phyloP scores from a whole-genome alignment of 78 protist species.

The Dictyostelium intermedium region DNA sequence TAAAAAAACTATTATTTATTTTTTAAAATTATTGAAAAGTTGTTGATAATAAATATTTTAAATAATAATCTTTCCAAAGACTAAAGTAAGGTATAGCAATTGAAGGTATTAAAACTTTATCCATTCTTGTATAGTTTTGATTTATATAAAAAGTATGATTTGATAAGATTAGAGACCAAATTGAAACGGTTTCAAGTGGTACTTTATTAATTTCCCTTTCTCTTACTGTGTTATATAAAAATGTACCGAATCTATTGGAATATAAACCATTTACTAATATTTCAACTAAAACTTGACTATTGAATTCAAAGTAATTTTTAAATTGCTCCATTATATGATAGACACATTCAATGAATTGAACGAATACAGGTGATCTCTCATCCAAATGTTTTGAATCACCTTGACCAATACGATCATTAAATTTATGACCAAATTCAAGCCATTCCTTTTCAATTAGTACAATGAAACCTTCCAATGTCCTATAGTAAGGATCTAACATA shows the following conservation, averaged over 20 bases:
- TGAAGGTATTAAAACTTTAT: conserved; percentile 1
- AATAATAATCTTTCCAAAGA: conserved; percentile 8
- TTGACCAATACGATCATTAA: conserved; percentile 57
- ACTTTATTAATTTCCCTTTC: conserved; percentile 56
- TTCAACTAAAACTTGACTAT: conserved; percentile 51
- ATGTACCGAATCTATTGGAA: conserved; percentile 85
- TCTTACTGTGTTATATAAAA: conserved; percentile 55
- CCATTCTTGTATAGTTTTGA: neutral
- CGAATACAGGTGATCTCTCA: conserved; percentile 91
- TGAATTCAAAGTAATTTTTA: conserved; percentile 94
- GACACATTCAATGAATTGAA: conserved; percentile 93
- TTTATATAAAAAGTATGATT: neutral
- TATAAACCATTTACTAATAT: neutral
- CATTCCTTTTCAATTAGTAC: conserved; percentile 93
- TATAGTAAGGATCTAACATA: conserved; percentile 90
- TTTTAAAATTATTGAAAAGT: neutral
- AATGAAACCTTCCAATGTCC: conserved; percentile 89
- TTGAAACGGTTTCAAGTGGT: neutral
- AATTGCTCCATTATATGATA: conserved; percentile 83
- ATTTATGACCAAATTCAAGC: conserved; percentile 91
- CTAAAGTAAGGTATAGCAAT: neutral
- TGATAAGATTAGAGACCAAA: neutral
- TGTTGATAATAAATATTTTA: neutral
- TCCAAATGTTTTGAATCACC: neutral
- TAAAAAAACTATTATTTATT: neutral